These are phyloP conservation scores for Kuraishia molischiana DNA, from an alignment of 805 yeast genomes.

Conservation along the genomic window DNA sequence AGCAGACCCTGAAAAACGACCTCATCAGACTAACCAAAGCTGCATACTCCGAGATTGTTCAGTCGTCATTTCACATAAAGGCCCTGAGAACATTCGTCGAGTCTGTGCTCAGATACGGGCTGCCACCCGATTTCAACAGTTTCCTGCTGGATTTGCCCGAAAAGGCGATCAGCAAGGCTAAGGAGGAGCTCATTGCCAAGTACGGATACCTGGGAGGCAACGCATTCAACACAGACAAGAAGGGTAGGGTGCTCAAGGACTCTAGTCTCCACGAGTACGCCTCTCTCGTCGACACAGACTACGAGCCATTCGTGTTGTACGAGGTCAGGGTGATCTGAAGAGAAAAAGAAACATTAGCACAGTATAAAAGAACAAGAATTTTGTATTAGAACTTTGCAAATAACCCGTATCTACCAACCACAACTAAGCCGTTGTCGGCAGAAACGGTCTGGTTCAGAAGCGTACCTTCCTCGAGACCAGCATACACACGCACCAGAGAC, in stretches of 20 bases:
- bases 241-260: slow-evolving; percentile 58
- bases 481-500: slow-evolving; percentile 8
- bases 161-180: slow-evolving; percentile 43
- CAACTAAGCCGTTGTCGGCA: not conserved
- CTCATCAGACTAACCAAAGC: slow-evolving; percentile 75
- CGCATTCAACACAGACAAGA: slow-evolving; percentile 62
- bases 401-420: slow-evolving; percentile 3
- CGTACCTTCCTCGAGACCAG: slow-evolving; percentile 2
- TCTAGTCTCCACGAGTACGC: slow-evolving; percentile 70
- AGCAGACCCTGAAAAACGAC: slow-evolving; percentile 65
- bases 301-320: slow-evolving; percentile 92
- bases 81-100: slow-evolving; percentile 85
- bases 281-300: slow-evolving; percentile 85
- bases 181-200: slow-evolving; percentile 57
- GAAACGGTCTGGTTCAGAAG: slow-evolving; percentile 1
- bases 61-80: slow-evolving; percentile 87
- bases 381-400: not conserved
- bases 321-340: slow-evolving; percentile 30
- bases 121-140: slow-evolving; percentile 82
- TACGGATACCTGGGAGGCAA: slow-evolving; percentile 90
- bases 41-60: slow-evolving; percentile 79
- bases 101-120: slow-evolving; percentile 88
- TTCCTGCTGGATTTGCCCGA: slow-evolving; percentile 36
- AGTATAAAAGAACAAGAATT: too few species aligned
- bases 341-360: too few species aligned